Conservation (phyloP, 192 early-diverging fungal genomes). For the Backusella sp. region DNA sequence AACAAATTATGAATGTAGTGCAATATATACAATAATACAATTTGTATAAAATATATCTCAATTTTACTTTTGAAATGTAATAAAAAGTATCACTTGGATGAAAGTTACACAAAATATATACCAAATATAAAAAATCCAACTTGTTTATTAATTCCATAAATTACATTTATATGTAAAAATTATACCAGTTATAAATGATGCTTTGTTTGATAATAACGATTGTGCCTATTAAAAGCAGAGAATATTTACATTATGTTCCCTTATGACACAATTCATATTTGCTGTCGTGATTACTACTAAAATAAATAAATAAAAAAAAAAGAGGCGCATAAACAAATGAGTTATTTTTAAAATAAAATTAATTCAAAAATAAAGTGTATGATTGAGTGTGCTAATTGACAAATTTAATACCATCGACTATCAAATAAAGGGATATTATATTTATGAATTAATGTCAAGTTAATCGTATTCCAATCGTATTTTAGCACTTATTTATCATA, state of each 20-base stretch:
- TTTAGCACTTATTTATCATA: background rate
- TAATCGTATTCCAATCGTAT: background rate
- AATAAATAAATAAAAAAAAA: background rate
- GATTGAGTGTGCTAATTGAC: background rate
- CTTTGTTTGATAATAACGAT: background rate
- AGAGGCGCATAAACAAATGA: constrained; percentile 1
- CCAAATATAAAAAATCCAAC: too few relatives aligned
- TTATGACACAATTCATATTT: background rate
- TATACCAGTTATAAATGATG: background rate
- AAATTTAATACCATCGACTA: background rate
- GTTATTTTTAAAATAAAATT: constrained; percentile 4
- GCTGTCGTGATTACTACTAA: background rate
- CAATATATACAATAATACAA: too few relatives aligned
- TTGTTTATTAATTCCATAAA: background rate
- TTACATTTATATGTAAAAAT: background rate
- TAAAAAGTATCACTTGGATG: background rate
- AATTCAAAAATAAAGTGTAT: background rate
- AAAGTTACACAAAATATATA: background rate
- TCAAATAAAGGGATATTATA: background rate
- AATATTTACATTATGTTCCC: background rate
- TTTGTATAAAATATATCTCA: background rate
- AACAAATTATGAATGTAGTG: too few relatives aligned
- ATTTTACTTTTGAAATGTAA: background rate
- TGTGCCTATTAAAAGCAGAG: background rate
- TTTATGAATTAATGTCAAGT: background rate